phyloP scores from a whole-genome alignment of 2,329 filamentous ascomycete species.

The Drechslera avenae region DNA sequence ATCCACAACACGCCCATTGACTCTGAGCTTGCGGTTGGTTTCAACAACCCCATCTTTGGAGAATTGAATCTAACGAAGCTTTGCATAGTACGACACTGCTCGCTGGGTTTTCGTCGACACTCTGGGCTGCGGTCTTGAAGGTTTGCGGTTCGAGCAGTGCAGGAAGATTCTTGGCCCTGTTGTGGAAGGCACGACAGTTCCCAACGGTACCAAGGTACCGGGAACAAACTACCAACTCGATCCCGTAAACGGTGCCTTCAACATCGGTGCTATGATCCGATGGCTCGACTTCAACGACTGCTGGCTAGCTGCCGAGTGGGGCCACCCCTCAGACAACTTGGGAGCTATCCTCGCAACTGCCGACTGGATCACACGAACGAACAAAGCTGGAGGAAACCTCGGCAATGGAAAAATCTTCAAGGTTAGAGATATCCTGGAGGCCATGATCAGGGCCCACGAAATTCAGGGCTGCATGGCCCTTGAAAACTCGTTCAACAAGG shows the following conservation, averaged over 20 bases:
- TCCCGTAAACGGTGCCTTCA: conserved; percentile 94
- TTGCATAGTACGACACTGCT: conserved; percentile 82
- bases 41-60: not conserved
- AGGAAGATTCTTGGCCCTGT: conserved; percentile 90
- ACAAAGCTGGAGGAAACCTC: conserved; percentile 78
- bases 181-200: conserved; percentile 87
- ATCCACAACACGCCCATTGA: conserved; percentile 90
- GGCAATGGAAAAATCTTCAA: conserved; percentile 80
- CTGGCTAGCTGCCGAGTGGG: conserved; percentile 99
- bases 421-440: conserved; percentile 88
- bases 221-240: conserved; percentile 94
- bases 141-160: conserved; percentile 93
- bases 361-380: conserved; percentile 96
- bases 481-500: conserved; percentile 98
- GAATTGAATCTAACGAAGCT: conserved; percentile 21
- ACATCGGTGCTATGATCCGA: conserved; percentile 97
- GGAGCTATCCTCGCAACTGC: conserved; percentile 95
- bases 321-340: conserved; percentile 96
- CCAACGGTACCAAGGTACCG: conserved; percentile 87
- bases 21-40: conserved; percentile 87
- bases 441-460: conserved; percentile 99
- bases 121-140: conserved; percentile 94
- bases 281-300: conserved; percentile 99
- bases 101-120: conserved; percentile 97
- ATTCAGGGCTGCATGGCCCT: conserved; percentile 97